These are phyloP conservation scores for Podila epicladia DNA, from an alignment of 192 early-diverging fungal genomes.

Conservation along the genomic window DNA sequence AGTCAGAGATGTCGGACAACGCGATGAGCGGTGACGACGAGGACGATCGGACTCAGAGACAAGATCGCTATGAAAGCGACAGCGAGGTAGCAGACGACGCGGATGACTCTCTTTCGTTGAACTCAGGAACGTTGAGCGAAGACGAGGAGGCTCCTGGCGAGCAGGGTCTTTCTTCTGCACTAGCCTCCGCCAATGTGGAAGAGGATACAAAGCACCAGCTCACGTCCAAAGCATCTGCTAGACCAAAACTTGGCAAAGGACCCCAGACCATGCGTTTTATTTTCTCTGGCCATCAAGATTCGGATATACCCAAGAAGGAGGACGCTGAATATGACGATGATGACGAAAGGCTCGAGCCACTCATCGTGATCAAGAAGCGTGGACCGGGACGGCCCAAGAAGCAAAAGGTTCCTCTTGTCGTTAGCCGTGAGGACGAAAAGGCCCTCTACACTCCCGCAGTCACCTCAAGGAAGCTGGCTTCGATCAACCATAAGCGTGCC, in stretches of 20 bases:
- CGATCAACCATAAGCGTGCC: neutral
- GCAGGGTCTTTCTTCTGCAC: too few relatives aligned
- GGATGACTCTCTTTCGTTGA: conserved; percentile 12
- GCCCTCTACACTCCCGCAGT: conserved; percentile 40
- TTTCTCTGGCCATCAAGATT: too few relatives aligned
- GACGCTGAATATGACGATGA: too few relatives aligned
- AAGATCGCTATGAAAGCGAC: conserved; percentile 19
- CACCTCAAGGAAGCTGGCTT: conserved; percentile 3
- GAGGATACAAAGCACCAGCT: too few relatives aligned
- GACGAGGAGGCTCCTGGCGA: conserved; percentile 4
- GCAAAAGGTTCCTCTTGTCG: conserved; percentile 30
- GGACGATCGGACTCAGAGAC: neutral
- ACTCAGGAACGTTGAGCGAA: conserved; percentile 22
- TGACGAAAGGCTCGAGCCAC: neutral
- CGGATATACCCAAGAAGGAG: too few relatives aligned
- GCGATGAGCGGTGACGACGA: conserved; percentile 12
- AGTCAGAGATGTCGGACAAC: conserved; percentile 26
- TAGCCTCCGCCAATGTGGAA: too few relatives aligned
- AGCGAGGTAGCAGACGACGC: neutral
- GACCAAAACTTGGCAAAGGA: too few relatives aligned
- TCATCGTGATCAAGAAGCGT: conserved; percentile 11
- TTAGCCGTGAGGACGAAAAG: conserved; percentile 40
- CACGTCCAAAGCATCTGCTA: too few relatives aligned
- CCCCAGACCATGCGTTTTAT: too few relatives aligned
- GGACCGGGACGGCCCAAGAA: conserved; percentile 40